phyloP scores from a whole-genome alignment of 2,329 filamentous ascomycete genomes.

The Penicillium fuscoglaucum region DNA sequence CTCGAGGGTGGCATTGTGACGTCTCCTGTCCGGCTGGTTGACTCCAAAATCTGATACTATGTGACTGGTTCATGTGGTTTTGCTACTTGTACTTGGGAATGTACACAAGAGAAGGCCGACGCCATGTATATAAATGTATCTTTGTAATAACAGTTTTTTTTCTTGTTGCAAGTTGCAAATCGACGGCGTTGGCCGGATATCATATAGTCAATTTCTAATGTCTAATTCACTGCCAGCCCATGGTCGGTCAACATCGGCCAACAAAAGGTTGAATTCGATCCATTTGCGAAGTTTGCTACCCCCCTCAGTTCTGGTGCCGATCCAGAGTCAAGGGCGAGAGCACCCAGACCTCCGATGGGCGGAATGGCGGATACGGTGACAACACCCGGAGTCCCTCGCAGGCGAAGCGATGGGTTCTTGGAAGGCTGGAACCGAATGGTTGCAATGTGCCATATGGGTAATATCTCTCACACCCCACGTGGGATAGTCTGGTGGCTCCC shows the following conservation, averaged over 20 bases:
- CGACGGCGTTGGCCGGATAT: background rate
- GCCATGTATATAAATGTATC: background rate
- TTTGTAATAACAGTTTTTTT: background rate
- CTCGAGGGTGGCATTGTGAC: conserved; percentile 35
- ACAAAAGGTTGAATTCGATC: background rate
- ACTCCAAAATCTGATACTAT: conserved; percentile 11
- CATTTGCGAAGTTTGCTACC: background rate
- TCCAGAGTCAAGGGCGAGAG: background rate
- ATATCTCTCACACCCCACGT: background rate
- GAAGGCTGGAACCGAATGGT: background rate
- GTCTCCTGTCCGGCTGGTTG: conserved; percentile 25
- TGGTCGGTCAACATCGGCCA: background rate
- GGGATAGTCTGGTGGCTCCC: background rate
- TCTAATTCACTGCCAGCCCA: background rate
- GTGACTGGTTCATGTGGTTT: background rate
- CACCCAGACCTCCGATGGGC: background rate
- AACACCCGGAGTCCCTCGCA: background rate
- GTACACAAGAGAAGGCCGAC: background rate
- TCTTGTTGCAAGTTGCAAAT: background rate
- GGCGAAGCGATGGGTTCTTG: background rate
- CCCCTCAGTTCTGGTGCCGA: background rate
- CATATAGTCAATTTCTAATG: background rate
- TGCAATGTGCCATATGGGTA: background rate
- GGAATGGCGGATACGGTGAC: background rate
- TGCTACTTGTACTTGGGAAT: background rate